Conservation (phyloP, 306 rosid genomes). For the Begonia fuchsioides region DNA sequence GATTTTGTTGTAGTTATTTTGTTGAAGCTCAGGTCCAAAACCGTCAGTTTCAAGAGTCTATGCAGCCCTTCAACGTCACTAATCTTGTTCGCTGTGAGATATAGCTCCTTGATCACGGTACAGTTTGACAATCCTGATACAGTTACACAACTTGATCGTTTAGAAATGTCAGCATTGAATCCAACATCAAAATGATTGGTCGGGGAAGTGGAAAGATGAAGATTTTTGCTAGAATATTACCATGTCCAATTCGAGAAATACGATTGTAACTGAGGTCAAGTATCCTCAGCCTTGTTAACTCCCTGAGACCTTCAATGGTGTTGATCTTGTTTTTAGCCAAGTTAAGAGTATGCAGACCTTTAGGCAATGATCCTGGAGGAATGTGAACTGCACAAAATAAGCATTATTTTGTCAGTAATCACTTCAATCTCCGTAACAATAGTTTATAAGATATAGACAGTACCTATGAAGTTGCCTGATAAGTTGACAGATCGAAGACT, state of each 20-base stretch:
- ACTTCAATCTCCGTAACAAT: background rate
- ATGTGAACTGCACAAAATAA: constrained; percentile 44
- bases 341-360: constrained; percentile 63
- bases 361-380: constrained; percentile 63
- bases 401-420: background rate
- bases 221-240: constrained; percentile 15
- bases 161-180: background rate
- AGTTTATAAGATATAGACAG: background rate
- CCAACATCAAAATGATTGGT: background rate
- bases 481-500: constrained; percentile 61
- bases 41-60: constrained; percentile 65
- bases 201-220: too few species aligned
- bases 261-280: constrained; percentile 82
- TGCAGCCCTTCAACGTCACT: constrained; percentile 82
- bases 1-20: constrained; percentile 59
- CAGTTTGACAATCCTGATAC: constrained; percentile 63
- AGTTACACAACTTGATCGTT: background rate
- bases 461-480: constrained; percentile 81
- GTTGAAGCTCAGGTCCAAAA: constrained; percentile 84
- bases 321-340: constrained; percentile 73
- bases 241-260: constrained; percentile 72
- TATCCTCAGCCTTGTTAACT: constrained; percentile 47
- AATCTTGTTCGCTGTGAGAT: constrained; percentile 73
- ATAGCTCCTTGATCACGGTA: constrained; percentile 60
- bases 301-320: constrained; percentile 62